These are phyloP conservation scores for Russula ochroleuca DNA, from an alignment of 768 basidiomycete genomes.

Conservation along the genomic window DNA sequence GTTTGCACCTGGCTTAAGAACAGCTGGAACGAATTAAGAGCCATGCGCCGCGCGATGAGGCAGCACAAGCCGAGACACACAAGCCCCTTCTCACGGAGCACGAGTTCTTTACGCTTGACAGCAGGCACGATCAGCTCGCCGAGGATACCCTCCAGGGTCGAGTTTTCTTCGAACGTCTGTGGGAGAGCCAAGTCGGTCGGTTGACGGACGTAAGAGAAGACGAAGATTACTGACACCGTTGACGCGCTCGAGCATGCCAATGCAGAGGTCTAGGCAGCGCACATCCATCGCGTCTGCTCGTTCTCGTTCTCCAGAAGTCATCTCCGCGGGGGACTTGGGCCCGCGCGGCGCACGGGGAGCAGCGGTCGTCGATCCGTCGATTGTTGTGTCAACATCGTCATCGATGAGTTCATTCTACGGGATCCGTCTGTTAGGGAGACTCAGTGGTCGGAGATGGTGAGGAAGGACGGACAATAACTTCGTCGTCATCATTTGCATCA, in stretches of 20 bases:
- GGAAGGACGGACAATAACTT: conserved; percentile 27
- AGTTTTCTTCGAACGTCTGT: conserved; percentile 61
- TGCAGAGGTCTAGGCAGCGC: conserved; percentile 70
- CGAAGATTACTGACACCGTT: conserved; percentile 56
- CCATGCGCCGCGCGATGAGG: conserved; percentile 77
- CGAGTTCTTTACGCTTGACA: conserved; percentile 81
- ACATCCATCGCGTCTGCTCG: conserved; percentile 63
- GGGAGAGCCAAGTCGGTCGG: background rate
- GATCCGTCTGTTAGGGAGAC: background rate
- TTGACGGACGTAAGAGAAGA: background rate
- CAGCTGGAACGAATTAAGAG: conserved; percentile 63
- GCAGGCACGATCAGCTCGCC: conserved; percentile 88
- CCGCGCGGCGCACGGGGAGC: conserved; percentile 27
- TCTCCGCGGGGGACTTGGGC: conserved; percentile 39
- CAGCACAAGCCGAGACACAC: conserved; percentile 79
- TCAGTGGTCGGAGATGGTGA: background rate
- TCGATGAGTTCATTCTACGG: conserved; percentile 29
- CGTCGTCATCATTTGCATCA: conserved; percentile 46
- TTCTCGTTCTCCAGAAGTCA: conserved; percentile 56
- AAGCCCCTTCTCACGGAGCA: conserved; percentile 75
- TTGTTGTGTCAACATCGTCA: conserved; percentile 37
- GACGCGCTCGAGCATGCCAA: conserved; percentile 81
- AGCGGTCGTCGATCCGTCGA: conserved; percentile 32
- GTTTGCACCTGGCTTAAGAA: conserved; percentile 72
- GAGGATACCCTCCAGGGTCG: conserved; percentile 60